Base-by-base conservation (phyloP, 495 filamentous ascomycete genomes). In the Penicillium crystallinum region DNA sequence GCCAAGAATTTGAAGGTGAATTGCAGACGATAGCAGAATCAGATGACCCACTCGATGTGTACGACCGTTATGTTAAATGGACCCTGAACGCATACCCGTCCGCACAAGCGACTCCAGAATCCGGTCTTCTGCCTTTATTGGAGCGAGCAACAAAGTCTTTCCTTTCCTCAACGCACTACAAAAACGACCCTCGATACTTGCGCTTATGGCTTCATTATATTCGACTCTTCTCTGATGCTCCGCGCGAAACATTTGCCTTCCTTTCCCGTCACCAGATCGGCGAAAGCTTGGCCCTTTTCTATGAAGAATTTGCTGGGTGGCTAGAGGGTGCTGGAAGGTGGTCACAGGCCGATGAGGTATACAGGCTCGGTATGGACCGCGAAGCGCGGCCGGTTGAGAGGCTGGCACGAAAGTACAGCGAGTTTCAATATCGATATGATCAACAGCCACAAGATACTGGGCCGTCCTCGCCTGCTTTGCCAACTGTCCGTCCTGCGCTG, bases 21-120 rank as follows among this genome's bases (percentile, higher is more conserved):
- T 68, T 98, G 6, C 73, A 78, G 22, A 78, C 74, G 23, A 85
- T 95, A 40, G 77, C 80, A 52, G 93, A 97, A 63, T 88, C 88
- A 6, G 93, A 98, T 60, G 93, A 98, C 61, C 93, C 93, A 2
- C 82, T 98, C 30, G 95, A 97, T 63, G 79, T 97, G 39, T 98
- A 90, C 71, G 92, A 97, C 59, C 85, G 95, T 65, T 98, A 98
- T 61, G 89, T 97, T 21, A 88, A 89, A 69, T 98, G 93, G 93
- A 95, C 91, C 0, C 72, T 97, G 15, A 89, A 95, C 63, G 89
- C 92, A 12, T 97, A 97, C 61, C 95, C 93, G 0, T 91, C 92
- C 2, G 89, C 91, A 11, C 90, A 96, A 70, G 89, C 90, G 33
- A 93, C 91, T n/a, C 75, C 87, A 0, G 83, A 93, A 63, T 96